Evolutionary conservation across 192 early-diverging fungal genomes (phyloP).

Genomic region (Kickxella alabastrina): DNA sequence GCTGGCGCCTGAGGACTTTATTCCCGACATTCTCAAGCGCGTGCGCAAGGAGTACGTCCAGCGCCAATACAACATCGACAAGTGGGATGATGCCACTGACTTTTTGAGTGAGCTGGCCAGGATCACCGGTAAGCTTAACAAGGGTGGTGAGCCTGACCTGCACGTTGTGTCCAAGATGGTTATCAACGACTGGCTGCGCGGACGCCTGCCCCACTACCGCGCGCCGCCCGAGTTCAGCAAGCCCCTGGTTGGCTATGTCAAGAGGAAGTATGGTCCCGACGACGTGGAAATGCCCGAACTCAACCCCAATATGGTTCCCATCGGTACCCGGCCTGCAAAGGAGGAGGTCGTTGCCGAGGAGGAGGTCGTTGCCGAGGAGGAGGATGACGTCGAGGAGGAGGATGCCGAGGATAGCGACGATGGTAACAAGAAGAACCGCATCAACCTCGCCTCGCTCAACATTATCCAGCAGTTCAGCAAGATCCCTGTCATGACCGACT

Average conservation of each 20-base stretch:
- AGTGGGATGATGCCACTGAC: constrained; percentile 84
- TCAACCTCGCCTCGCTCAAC: constrained; percentile 38
- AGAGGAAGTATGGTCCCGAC: constrained; percentile 7
- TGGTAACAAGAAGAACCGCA: constrained; percentile 1
- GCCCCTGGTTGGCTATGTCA: constrained; percentile 11
- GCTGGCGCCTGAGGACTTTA: constrained; percentile 82
- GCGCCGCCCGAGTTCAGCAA: constrained; percentile 64
- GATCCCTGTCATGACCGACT: constrained; percentile 83
- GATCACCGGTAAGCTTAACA: constrained; percentile 85
- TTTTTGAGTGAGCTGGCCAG: constrained; percentile 87
- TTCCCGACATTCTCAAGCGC: constrained; percentile 74
- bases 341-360: neutral
- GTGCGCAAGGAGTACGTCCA: constrained; percentile 87
- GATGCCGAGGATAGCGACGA: constrained; percentile 24
- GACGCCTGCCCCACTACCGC: constrained; percentile 93
- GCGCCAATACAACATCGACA: constrained; percentile 85
- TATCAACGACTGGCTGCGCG: constrained; percentile 97
- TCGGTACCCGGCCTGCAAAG: too few relatives aligned
- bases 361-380: constrained; percentile 31
- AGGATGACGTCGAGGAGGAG: constrained; percentile 23
- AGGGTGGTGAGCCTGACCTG: constrained; percentile 95
- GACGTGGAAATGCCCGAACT: neutral
- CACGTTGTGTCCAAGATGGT: constrained; percentile 92
- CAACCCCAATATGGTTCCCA: neutral
- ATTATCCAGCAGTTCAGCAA: constrained; percentile 90